These are phyloP conservation scores for Xylariaceae sp. DNA, from an alignment of 2,329 filamentous ascomycete species.

Conservation along the genomic window DNA sequence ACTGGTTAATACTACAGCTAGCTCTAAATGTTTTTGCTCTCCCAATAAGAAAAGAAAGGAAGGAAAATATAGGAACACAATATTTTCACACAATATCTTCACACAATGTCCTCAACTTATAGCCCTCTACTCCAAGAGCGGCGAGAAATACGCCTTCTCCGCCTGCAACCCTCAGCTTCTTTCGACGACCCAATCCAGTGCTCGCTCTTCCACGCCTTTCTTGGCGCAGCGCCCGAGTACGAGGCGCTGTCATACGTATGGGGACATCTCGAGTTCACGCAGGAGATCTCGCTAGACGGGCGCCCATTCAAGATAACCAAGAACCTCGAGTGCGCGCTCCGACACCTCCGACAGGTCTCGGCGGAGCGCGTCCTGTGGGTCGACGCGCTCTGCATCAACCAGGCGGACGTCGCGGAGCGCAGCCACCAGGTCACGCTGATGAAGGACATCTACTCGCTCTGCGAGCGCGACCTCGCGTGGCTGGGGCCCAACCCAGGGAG, in stretches of 20 bases:
- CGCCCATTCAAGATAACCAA: not conserved
- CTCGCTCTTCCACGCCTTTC: not conserved
- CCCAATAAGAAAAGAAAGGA: no score
- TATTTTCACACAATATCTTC: no score
- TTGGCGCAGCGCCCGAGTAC: not conserved
- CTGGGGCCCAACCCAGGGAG: not conserved
- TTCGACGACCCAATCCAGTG: not conserved
- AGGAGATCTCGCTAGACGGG: not conserved
- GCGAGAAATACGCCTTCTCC: constrained; percentile 1
- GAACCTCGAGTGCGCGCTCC: constrained; percentile 2
- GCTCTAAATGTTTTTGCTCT: no score
- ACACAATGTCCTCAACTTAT: no score
- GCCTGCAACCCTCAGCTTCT: not conserved
- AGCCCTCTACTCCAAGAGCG: not conserved
- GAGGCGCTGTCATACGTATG: constrained; percentile 11
- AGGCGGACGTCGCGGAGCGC: not conserved
- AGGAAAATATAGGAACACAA: no score
- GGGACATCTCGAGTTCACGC: not conserved
- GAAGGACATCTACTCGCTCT: constrained; percentile 2
- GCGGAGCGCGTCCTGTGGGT: not conserved
- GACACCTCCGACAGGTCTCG: not conserved
- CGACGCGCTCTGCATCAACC: constrained; percentile 10
- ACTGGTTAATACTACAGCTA: no score
- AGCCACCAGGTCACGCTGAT: constrained; percentile 9
- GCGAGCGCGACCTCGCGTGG: not conserved